These are phyloP conservation scores for Pseudognaphalium luteoalbum DNA, from an alignment of 129 eudicot species.

Conservation along the genomic window DNA sequence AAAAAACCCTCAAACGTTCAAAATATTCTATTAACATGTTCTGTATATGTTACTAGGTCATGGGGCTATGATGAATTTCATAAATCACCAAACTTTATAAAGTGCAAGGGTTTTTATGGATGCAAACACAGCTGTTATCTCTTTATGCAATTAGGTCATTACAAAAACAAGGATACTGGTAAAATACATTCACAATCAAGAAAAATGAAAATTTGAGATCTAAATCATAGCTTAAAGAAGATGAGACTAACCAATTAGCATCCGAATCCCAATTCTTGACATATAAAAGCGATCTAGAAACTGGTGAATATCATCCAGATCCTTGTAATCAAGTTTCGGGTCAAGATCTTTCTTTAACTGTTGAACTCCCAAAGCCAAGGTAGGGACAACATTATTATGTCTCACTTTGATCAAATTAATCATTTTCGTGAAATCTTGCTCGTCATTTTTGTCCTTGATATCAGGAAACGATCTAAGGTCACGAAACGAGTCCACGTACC, in stretches of 20 bases:
- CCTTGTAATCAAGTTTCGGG: conserved; percentile 57
- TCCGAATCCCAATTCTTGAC: conserved; percentile 96
- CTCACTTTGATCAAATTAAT: conserved; percentile 86
- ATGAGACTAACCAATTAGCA: conserved; percentile 82
- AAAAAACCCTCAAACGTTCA: too few relatives aligned
- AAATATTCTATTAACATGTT: too few relatives aligned
- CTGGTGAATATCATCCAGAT: conserved; percentile 83
- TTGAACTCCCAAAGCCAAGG: conserved; percentile 93
- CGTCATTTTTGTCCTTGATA: conserved; percentile 69
- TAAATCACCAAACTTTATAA: too few relatives aligned
- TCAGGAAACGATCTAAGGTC: conserved; percentile 87
- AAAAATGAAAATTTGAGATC: conserved; percentile 2
- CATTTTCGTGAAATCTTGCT: conserved; percentile 82
- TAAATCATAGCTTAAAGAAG: conserved; percentile 2
- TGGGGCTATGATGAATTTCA: too few relatives aligned
- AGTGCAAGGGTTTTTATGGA: too few relatives aligned
- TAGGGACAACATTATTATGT: conserved; percentile 96
- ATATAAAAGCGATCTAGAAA: conserved; percentile 94
- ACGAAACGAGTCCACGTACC: conserved; percentile 95
- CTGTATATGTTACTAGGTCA: too few relatives aligned
- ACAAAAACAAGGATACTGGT: neutral
- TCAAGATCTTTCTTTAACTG: conserved; percentile 77
- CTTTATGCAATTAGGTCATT: neutral
- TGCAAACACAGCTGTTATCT: too few relatives aligned
- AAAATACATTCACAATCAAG: neutral